Conservation (phyloP, 169 alveolate genomes). For the Plasmodium gonderi region DNA sequence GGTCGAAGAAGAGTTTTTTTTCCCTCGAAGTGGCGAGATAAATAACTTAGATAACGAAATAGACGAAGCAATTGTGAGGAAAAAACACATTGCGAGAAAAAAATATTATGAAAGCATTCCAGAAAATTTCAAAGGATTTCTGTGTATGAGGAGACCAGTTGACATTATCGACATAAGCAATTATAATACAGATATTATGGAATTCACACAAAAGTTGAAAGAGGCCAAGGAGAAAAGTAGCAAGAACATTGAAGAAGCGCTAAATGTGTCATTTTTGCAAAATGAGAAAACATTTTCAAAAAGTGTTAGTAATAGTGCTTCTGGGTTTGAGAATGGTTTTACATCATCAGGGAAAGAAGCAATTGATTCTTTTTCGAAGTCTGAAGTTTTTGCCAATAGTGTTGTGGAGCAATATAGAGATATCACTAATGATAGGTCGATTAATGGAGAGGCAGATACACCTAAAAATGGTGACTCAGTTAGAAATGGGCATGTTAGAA, state of each 20-base stretch:
- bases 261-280: neutral
- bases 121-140: slow-evolving; percentile 44
- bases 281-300: too few species aligned
- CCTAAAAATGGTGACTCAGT: too few species aligned
- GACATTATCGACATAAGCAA: slow-evolving; percentile 65
- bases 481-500: too few species aligned
- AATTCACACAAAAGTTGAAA: slow-evolving; percentile 14
- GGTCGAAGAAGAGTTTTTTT: neutral
- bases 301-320: too few species aligned
- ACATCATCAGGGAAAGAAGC: too few species aligned
- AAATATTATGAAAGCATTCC: slow-evolving; percentile 72
- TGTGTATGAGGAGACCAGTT: slow-evolving; percentile 68
- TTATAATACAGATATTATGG: slow-evolving; percentile 32
- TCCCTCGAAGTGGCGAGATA: neutral
- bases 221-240: neutral
- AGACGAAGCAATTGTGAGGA: slow-evolving; percentile 49
- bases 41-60: slow-evolving; percentile 17
- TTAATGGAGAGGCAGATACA: too few species aligned
- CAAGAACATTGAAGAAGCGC: neutral
- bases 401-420: too few species aligned
- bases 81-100: slow-evolving; percentile 52
- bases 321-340: too few species aligned
- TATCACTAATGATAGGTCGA: too few species aligned
- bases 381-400: too few species aligned
- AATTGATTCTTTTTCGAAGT: too few species aligned